These are phyloP conservation scores for Annulohypoxylon bovei DNA, from an alignment of 495 filamentous ascomycete species.

Conservation along the genomic window DNA sequence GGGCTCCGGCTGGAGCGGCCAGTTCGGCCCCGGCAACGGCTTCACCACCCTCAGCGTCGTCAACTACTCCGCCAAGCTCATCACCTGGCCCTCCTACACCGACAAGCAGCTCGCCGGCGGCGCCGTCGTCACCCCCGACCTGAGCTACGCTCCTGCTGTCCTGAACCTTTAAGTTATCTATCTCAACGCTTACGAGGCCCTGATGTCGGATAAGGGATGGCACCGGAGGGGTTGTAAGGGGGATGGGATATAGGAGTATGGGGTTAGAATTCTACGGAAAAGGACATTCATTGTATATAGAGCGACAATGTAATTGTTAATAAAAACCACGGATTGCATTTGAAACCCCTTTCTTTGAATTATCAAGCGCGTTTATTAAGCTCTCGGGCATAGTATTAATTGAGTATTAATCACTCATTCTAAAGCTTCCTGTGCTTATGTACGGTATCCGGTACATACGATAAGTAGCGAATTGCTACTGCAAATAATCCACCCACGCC, in stretches of 20 bases:
- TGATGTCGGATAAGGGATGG: background rate
- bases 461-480: background rate
- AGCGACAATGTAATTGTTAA: constrained; percentile 17
- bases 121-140: constrained; percentile 53
- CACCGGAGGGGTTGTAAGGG: background rate
- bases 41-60: constrained; percentile 60
- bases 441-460: background rate
- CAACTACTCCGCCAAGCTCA: constrained; percentile 52
- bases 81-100: constrained; percentile 56
- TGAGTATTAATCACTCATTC: background rate
- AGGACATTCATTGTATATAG: constrained; percentile 1
- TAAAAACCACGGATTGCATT: constrained; percentile 11
- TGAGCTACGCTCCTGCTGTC: constrained; percentile 51
- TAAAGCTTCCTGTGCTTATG: background rate
- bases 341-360: constrained; percentile 22
- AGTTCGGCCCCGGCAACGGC: constrained; percentile 58
- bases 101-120: constrained; percentile 54
- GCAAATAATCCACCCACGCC: background rate
- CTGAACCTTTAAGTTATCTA: constrained; percentile 48
- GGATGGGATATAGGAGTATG: background rate
- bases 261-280: background rate
- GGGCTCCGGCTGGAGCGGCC: constrained; percentile 59
- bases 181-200: background rate
- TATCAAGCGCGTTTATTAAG: constrained; percentile 15
- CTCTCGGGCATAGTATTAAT: constrained; percentile 40